Evolutionary conservation across 164 flowering plant species (phyloP).

Genomic region (Berberis vulgaris): DNA sequence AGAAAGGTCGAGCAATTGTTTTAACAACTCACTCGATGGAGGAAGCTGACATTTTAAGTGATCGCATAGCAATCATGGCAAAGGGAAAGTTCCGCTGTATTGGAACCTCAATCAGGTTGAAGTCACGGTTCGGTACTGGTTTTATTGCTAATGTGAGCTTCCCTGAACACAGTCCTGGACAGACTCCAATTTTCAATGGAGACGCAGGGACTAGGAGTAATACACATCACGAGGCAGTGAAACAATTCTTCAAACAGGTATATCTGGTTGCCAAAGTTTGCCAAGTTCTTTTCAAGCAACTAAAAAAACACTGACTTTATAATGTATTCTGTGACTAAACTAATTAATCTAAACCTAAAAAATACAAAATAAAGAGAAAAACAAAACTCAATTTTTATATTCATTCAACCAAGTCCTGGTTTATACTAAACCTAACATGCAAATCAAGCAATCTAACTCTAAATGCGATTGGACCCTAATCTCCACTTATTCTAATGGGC

Average conservation of each 20-base stretch:
- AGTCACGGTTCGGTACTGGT: slow-evolving; percentile 90
- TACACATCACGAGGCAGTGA: slow-evolving; percentile 48
- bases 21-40: slow-evolving; percentile 99
- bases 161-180: slow-evolving; percentile 23
- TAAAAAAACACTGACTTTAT: too few species aligned
- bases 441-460: too few species aligned
- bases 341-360: too few species aligned
- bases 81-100: slow-evolving; percentile 96
- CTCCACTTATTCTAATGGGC: too few species aligned
- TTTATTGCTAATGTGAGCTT: slow-evolving; percentile 73
- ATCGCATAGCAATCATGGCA: slow-evolving; percentile 96
- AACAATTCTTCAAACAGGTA: slow-evolving; percentile 74
- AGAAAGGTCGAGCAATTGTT: slow-evolving; percentile 78
- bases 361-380: too few species aligned
- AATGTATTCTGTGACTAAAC: too few species aligned
- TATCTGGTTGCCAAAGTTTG: slow-evolving; percentile 9
- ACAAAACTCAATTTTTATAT: too few species aligned
- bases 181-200: slow-evolving; percentile 20
- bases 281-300: not conserved
- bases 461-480: too few species aligned
- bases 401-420: too few species aligned
- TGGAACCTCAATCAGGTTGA: slow-evolving; percentile 90
- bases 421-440: too few species aligned
- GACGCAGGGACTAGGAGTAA: slow-evolving; percentile 12
- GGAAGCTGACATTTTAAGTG: slow-evolving; percentile 95